These are phyloP conservation scores for Ambrosia trifida DNA, from an alignment of 129 eudicot genomes.

Conservation along the genomic window DNA sequence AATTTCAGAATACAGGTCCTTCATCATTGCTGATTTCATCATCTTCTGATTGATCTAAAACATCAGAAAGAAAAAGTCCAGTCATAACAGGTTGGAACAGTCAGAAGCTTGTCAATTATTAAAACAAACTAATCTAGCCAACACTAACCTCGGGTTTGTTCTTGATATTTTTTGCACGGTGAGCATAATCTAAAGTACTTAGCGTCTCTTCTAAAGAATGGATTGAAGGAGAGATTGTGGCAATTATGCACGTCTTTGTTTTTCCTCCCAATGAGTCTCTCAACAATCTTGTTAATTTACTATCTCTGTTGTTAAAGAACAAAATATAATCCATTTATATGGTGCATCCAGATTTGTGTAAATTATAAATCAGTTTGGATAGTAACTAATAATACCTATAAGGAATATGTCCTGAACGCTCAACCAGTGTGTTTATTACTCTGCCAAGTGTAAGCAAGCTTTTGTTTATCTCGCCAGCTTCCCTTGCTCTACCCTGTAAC, in stretches of 20 bases:
- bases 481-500: constrained; percentile 93
- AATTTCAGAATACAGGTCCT: constrained; percentile 88
- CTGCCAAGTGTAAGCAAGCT: constrained; percentile 98
- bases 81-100: background rate
- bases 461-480: constrained; percentile 98
- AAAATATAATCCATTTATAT: background rate
- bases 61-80: constrained; percentile 3
- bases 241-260: constrained; percentile 97
- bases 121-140: constrained; percentile 1
- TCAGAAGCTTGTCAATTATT: background rate
- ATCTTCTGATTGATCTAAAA: constrained; percentile 90
- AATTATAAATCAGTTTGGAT: background rate
- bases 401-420: constrained; percentile 96
- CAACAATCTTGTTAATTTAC: constrained; percentile 87
- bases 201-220: constrained; percentile 93
- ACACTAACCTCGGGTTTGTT: constrained; percentile 91
- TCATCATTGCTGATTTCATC: constrained; percentile 94
- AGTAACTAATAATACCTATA: constrained; percentile 54
- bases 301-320: constrained; percentile 61
- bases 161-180: constrained; percentile 95
- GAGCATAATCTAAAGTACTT: constrained; percentile 92
- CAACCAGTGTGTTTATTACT: constrained; percentile 88
- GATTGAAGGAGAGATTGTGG: constrained; percentile 90
- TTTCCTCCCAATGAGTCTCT: constrained; percentile 99
- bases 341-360: background rate